Conservation (phyloP, 805 yeast genomes). For the Metahyphopichia silvanorum region DNA sequence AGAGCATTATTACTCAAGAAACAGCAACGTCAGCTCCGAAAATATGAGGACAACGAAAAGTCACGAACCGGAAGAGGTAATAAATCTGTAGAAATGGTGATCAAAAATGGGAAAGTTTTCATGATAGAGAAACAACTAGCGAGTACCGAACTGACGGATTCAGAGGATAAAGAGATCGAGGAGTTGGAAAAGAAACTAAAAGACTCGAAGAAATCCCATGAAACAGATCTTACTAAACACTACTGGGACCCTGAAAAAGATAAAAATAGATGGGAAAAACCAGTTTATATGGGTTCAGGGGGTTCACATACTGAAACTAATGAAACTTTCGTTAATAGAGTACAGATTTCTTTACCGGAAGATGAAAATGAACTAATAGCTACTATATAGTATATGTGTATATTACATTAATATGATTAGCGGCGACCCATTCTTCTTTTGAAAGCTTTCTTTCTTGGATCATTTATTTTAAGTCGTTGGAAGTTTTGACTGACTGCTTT, state of each 20-base stretch:
- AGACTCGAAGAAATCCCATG: constrained; percentile 20
- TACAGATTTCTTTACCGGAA: too few relatives aligned
- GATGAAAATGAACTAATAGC: constrained; percentile 24
- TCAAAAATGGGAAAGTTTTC: constrained; percentile 75
- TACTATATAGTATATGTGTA: constrained; percentile 6
- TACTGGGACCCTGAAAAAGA: constrained; percentile 65
- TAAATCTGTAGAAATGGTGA: constrained; percentile 71
- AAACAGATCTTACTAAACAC: constrained; percentile 28
- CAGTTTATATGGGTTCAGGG: constrained; percentile 36
- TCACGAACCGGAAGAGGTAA: constrained; percentile 71
- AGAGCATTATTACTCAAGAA: constrained; percentile 82
- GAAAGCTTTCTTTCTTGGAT: constrained; percentile 38
- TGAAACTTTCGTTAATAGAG: too few relatives aligned
- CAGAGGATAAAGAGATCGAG: constrained; percentile 32
- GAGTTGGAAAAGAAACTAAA: constrained; percentile 32
- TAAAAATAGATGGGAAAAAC: constrained; percentile 51
- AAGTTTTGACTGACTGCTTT: constrained; percentile 46
- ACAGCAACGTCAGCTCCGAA: constrained; percentile 74
- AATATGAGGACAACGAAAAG: constrained; percentile 55
- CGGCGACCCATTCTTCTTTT: constrained; percentile 38
- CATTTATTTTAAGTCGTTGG: constrained; percentile 51
- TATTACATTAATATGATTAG: constrained; percentile 1
- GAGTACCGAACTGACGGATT: constrained; percentile 16
- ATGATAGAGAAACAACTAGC: constrained; percentile 45
- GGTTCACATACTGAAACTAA: too few relatives aligned